Base-by-base conservation (phyloP, 371 early-diverging fungal genomes). In the Zychaea mexicana region DNA sequence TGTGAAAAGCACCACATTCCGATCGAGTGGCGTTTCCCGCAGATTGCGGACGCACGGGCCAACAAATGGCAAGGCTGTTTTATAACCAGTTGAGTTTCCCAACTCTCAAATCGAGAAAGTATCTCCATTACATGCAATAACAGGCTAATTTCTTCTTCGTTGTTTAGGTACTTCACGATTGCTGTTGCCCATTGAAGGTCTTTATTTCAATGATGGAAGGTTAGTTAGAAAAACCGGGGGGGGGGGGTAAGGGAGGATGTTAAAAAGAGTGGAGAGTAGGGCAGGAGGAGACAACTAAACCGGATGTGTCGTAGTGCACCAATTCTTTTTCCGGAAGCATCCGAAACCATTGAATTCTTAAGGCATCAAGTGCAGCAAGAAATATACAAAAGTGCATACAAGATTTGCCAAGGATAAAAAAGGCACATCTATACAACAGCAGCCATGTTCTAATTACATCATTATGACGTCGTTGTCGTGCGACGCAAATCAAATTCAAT, bases 61-160 rank as follows among this genome's bases (percentile, higher is more conserved):
- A 72, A 81, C 2, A 74, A 72, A 26, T 88, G 86, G 86, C 74
- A 81, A 49, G 86, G 86, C 2, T 85, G 86, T 30, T 88, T 85
- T 64, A 33, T 88, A n/a, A 74, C 86, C 5, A 88, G 88, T 81
- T 74, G 68, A 76, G 69, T 38, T 15, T 39, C 39, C n/a, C 15
- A 17, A 4, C n/a, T 42, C 1, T 3, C n/a, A 6, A 19, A 49
- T 49, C 7, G 4, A 22, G n/a, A 42, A 42, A 42, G 36, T 36
- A n/a, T n/a, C n/a, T n/a, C n/a, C 36, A 8, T n/a, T 30, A 10
- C 19, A n/a, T n/a, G 30, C 2, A 56, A 26, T 27, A 26, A 28
- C 13, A 10, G 15, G 21, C 33, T 55, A 33, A 67, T 55, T 12
- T 19, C 10, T 60, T 31, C 5, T 42, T 42, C n/a, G n/a, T 42